Base-by-base conservation (phyloP, 768 basidiomycete species). In the Chalciporus pseudorubinellus region DNA sequence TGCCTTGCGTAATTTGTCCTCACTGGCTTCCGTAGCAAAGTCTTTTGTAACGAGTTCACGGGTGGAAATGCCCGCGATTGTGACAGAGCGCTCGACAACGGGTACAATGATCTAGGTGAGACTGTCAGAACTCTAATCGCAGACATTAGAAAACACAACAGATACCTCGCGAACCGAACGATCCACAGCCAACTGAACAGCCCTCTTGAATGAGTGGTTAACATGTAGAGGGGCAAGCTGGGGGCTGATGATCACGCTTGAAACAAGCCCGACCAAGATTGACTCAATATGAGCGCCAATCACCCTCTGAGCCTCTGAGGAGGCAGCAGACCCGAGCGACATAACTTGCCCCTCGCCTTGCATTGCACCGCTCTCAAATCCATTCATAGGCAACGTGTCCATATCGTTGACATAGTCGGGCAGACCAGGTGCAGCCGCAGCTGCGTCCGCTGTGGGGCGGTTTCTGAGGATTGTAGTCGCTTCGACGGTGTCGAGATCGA, bases 11-110 rank as follows among this genome's bases (percentile, higher is more conserved):
- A 99, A 71, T 68, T 90, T 95, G 44, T 88, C 84, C 61, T 98
- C 94, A 62, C 89, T 91, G 21, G 85, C 75, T 57, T 99, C 97
- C 45, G 90, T 92, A 3, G 89, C 93, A 58, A 95, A 99, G 68
- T 99, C 97, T 72, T 98, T 98, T 41, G 86, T 81, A 18, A 97
- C 92, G 10, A 99, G 77, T 65, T 99, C 97, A 34, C 94, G 80
- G 16, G 95, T 95, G 13, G 97, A 98, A 58, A 98, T 98, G 21
- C 94, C 93, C 11, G 95, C 95, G 58, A 99, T 98, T 1, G 97
- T 98, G 20, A 98, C 97, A 19, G 95, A 98, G 46, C 97, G 83
- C 62, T 99, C 97, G 20, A 99, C 95, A 46, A 99, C 95, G 6
- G 97, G 97, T 16, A 95, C 76, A 59, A 99, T 95, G 52, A 98